Conservation (phyloP, 1,284 basidiomycete species). For the Tranzscheliella williamsii region DNA sequence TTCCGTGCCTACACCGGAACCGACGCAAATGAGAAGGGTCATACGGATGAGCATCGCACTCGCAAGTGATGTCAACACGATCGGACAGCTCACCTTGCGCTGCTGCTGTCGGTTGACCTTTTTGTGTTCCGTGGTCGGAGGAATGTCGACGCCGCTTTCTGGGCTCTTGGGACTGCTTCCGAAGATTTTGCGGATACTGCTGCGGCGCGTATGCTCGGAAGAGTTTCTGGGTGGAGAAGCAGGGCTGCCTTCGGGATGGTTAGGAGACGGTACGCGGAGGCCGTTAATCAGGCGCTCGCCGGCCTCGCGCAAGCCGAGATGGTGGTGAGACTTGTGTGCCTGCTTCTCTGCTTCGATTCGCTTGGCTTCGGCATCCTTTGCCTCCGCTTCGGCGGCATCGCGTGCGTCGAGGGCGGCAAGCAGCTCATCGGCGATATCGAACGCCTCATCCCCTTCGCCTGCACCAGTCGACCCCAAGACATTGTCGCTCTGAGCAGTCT, state of each 20-base stretch:
- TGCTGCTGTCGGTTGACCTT: constrained; percentile 37
- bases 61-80: no score
- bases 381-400: constrained; percentile 24
- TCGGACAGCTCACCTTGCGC: constrained; percentile 30
- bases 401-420: constrained; percentile 46
- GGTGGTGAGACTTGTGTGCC: constrained; percentile 2
- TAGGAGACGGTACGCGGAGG: constrained; percentile 6
- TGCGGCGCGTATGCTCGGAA: no score
- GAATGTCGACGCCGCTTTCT: background rate
- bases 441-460: constrained; percentile 19
- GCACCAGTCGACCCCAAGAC: no score
- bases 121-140: constrained; percentile 13
- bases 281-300: constrained; percentile 39
- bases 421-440: constrained; percentile 49
- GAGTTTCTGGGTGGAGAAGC: constrained; percentile 11
- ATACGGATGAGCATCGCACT: no score
- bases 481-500: no score
- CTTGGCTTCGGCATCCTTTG: background rate
- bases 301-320: constrained; percentile 18
- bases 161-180: constrained; percentile 20
- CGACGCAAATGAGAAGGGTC: no score
- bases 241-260: no score
- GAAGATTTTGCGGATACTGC: constrained; percentile 28
- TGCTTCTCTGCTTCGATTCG: no score
- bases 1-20: constrained; percentile 41